phyloP scores from a whole-genome alignment of 1,139 yeast species.

The Yamadazyma sp. region DNA sequence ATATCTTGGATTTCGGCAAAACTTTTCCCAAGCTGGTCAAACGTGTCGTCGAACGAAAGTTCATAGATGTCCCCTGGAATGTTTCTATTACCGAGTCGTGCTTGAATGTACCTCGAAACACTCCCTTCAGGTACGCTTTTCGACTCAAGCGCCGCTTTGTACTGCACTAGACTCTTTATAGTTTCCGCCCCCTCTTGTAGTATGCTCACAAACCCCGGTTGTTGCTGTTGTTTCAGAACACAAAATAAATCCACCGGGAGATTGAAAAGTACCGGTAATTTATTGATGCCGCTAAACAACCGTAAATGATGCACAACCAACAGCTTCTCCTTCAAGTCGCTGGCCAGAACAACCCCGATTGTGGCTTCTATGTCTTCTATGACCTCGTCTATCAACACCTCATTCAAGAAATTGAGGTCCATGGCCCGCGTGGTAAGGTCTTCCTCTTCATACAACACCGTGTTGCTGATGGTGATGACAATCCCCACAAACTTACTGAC shows the following conservation, averaged over 20 bases:
- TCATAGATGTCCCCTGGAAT: constrained; percentile 50
- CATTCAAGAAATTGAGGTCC: constrained; percentile 43
- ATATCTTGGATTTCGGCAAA: constrained; percentile 31
- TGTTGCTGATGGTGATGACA: constrained; percentile 48
- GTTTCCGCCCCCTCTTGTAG: constrained; percentile 18
- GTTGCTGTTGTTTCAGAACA: constrained; percentile 2
- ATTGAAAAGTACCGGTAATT: constrained; percentile 27
- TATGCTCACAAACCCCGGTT: constrained; percentile 13
- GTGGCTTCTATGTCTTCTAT: constrained; percentile 22
- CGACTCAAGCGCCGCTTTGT: constrained; percentile 5
- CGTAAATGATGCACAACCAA: constrained; percentile 26
- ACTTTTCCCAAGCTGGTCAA: constrained; percentile 34
- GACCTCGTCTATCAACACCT: constrained; percentile 24
- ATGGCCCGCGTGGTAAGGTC: constrained; percentile 66
- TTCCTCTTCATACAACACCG: constrained; percentile 74
- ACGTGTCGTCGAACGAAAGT: constrained; percentile 23
- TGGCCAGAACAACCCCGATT: constrained; percentile 20
- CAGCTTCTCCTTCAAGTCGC: constrained; percentile 11
- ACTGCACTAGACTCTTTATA: constrained; percentile 12
- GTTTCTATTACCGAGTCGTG: constrained; percentile 54
- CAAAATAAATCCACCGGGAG: constrained; percentile 23
- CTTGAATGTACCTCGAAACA: constrained; percentile 51
- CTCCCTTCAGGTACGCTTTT: constrained; percentile 28
- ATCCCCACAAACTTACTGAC: constrained; percentile 53
- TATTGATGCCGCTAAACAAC: constrained; percentile 25